These are phyloP conservation scores for Alternaria postmessia DNA, from an alignment of 2,329 filamentous ascomycete species.

Conservation along the genomic window DNA sequence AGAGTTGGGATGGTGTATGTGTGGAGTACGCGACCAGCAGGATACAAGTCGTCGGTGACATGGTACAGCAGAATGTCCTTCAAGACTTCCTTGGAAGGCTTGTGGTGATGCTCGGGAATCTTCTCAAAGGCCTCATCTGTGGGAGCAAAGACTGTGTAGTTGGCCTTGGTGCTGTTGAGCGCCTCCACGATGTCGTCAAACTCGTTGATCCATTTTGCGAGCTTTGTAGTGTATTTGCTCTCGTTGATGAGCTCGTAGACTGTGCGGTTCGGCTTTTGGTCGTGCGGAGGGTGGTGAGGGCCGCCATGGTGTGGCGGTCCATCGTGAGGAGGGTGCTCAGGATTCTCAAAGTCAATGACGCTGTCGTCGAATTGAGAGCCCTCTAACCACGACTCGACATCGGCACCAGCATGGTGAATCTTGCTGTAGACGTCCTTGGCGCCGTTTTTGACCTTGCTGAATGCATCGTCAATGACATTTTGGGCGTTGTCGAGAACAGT, in stretches of 20 bases:
- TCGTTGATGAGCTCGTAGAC: conserved; percentile 81
- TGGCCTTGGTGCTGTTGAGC: conserved; percentile 76
- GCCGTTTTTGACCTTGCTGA: conserved; percentile 52
- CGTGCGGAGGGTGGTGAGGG: conserved; percentile 49
- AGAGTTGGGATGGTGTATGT: conserved; percentile 79
- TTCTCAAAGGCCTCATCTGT: conserved; percentile 78
- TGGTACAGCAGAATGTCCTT: conserved; percentile 79
- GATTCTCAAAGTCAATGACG: conserved; percentile 45
- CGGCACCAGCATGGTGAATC: conserved; percentile 54
- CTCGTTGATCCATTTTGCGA: conserved; percentile 77
- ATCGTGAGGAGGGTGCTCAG: conserved; percentile 48
- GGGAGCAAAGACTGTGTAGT: conserved; percentile 84
- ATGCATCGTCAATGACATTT: conserved; percentile 55
- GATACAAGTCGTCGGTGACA: conserved; percentile 71
- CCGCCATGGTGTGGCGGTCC: conserved; percentile 11
- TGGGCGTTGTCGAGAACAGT: conserved; percentile 41
- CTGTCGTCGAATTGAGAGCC: conserved; percentile 45
- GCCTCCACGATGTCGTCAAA: conserved; percentile 74
- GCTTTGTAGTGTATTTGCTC: conserved; percentile 78
- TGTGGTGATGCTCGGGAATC: conserved; percentile 63
- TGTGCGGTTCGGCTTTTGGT: conserved; percentile 68
- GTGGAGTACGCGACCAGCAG: conserved; percentile 70
- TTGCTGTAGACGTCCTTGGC: conserved; percentile 51
- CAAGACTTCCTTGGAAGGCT: conserved; percentile 74
- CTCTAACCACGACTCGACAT: conserved; percentile 59